A percentile compares a stretch with the other conserved stretches of the same genome.
Evolutionary conservation across 805 yeast species (phyloP).

Genomic region (Pichia membranifaciens): DNA sequence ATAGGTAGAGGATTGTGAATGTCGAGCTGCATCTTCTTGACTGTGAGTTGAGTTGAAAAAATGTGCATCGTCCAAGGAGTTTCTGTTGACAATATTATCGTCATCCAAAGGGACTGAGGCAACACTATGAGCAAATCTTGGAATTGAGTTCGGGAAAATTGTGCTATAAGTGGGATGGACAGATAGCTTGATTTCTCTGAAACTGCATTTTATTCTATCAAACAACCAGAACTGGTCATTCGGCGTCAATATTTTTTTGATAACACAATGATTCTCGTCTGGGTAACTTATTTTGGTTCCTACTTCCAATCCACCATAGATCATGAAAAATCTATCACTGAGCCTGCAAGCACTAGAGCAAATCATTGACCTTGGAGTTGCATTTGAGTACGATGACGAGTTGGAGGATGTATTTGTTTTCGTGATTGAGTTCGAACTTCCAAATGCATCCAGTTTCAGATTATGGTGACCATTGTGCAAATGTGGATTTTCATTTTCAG

Average conservation of each 20-base stretch:
- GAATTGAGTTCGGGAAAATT: constrained; percentile 23
- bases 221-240: constrained; percentile 55
- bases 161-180: constrained; percentile 28
- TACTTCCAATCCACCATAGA: constrained; percentile 65
- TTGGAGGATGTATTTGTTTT: constrained; percentile 14
- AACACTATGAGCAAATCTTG: constrained; percentile 30
- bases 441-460: neutral
- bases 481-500: neutral
- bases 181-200: constrained; percentile 38
- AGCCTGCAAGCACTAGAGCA: constrained; percentile 44
- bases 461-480: neutral
- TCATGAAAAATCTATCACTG: constrained; percentile 51
- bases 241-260: constrained; percentile 24
- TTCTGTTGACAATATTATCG: constrained; percentile 4
- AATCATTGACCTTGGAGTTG: constrained; percentile 45
- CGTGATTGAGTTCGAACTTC: neutral
- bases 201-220: constrained; percentile 44
- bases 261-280: constrained; percentile 34
- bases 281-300: constrained; percentile 27
- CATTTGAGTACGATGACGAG: neutral
- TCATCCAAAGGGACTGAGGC: constrained; percentile 27
- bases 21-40: neutral
- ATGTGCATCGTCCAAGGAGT: neutral
- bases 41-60: neutral
- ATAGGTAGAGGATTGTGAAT: neutral